phyloP scores from a whole-genome alignment of 192 early-diverging fungal genomes.

The Coemansia sp. region DNA sequence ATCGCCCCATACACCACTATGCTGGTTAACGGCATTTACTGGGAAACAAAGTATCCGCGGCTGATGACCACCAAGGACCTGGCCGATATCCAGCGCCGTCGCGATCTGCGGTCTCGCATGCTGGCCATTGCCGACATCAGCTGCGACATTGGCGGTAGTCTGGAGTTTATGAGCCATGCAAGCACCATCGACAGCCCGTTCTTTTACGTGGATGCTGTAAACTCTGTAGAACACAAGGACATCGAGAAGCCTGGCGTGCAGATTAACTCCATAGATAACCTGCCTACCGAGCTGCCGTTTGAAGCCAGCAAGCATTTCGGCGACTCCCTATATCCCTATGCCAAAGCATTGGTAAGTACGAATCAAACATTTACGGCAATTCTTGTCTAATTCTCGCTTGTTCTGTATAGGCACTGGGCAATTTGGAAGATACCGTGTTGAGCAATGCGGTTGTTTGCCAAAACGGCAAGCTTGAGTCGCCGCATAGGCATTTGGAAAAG shows the following conservation, averaged over 20 bases:
- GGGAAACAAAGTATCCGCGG: conserved; percentile 83
- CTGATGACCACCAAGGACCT: conserved; percentile 85
- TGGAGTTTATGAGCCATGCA: conserved; percentile 91
- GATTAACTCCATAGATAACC: conserved; percentile 96
- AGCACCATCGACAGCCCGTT: conserved; percentile 89
- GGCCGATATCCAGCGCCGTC: conserved; percentile 62
- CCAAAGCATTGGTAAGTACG: conserved; percentile 72
- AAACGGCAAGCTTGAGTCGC: conserved; percentile 60
- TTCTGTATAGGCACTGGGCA: conserved; percentile 44
- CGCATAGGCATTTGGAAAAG: conserved; percentile 57
- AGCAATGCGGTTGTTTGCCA: conserved; percentile 74
- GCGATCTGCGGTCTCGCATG: conserved; percentile 67
- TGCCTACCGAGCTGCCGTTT: conserved; percentile 93
- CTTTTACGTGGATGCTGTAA: conserved; percentile 87
- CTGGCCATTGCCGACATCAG: conserved; percentile 87
- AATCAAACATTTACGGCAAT: not conserved
- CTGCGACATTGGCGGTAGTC: conserved; percentile 90
- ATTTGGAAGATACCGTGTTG: conserved; percentile 66
- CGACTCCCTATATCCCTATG: conserved; percentile 74
- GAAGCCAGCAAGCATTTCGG: conserved; percentile 94
- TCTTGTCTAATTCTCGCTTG: not conserved
- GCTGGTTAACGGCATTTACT: conserved; percentile 92
- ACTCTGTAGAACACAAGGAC: conserved; percentile 64
- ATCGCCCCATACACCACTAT: conserved; percentile 90
- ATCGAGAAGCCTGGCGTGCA: conserved; percentile 82